Conservation (phyloP, 83 land plant genomes). For the Picea mariana region DNA sequence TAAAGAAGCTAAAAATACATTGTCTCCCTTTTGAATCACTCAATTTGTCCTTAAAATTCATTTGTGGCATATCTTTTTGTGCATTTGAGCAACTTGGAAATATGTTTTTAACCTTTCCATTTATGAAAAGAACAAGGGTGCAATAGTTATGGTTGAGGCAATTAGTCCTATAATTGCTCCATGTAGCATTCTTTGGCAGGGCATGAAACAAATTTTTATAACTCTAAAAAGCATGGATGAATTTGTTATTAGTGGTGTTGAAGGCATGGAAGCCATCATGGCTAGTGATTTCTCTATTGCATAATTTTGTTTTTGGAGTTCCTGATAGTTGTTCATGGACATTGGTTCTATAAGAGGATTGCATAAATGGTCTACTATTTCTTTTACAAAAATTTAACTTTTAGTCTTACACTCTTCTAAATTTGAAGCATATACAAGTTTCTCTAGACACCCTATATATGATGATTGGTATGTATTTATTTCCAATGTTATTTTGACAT, state of each 20-base stretch:
- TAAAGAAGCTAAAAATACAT: no score
- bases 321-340: conserved; percentile 72
- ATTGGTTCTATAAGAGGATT: conserved; percentile 81
- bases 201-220: no score
- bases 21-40: no score
- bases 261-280: conserved; percentile 85
- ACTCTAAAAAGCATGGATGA: no score
- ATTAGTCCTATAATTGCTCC: no score
- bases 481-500: conserved; percentile 86
- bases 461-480: conserved; percentile 88
- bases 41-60: no score
- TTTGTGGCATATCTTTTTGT: no score
- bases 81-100: no score
- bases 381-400: conserved; percentile 90
- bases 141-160: no score
- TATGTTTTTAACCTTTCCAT: no score
- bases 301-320: conserved; percentile 67
- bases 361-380: conserved; percentile 81
- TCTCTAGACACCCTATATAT: conserved; percentile 86
- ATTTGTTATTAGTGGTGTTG: conserved; percentile 73
- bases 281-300: conserved; percentile 77
- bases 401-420: conserved; percentile 91
- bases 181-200: no score
- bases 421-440: conserved; percentile 10
- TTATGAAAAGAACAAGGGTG: no score